Evolutionary conservation across 1,139 yeast genomes (phyloP).

Genomic region (Suhomyces bokatorum): DNA sequence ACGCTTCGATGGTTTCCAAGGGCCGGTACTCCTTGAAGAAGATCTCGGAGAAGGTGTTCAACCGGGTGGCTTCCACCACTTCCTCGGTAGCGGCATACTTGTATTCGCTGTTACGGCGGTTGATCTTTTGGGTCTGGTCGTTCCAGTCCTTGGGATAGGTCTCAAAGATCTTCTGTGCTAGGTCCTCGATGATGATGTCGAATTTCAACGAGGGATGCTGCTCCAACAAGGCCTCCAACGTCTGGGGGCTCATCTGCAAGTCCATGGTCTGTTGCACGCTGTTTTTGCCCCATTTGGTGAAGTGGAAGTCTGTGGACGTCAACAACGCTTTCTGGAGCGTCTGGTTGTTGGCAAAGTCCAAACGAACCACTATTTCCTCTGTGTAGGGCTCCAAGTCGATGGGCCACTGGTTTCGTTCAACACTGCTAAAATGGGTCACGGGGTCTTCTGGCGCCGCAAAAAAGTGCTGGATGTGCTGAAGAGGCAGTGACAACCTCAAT

Average conservation of each 20-base stretch:
- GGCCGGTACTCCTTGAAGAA: constrained; percentile 76
- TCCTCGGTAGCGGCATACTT: constrained; percentile 23
- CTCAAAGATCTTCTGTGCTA: constrained; percentile 56
- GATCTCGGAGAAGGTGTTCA: constrained; percentile 35
- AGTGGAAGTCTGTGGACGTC: constrained; percentile 14
- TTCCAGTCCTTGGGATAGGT: constrained; percentile 44
- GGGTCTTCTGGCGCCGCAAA: neutral
- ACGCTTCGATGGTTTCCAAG: constrained; percentile 64
- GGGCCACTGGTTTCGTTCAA: constrained; percentile 35
- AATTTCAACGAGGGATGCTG: constrained; percentile 24
- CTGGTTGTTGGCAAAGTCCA: constrained; percentile 21
- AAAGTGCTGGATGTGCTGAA: constrained; percentile 1
- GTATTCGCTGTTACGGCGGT: constrained; percentile 7
- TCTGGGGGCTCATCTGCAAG: constrained; percentile 31
- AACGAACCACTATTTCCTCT: constrained; percentile 53
- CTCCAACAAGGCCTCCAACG: constrained; percentile 24
- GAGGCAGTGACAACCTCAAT: neutral
- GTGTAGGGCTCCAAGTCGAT: constrained; percentile 52
- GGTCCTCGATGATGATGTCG: constrained; percentile 51
- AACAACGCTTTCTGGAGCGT: constrained; percentile 25
- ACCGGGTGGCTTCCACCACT: constrained; percentile 19
- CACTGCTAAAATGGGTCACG: constrained; percentile 26
- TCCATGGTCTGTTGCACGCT: constrained; percentile 30
- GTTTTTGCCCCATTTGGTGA: constrained; percentile 37
- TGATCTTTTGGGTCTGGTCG: constrained; percentile 6